phyloP scores from a whole-genome alignment of 106 monocot genomes.

The Allium cepa region DNA sequence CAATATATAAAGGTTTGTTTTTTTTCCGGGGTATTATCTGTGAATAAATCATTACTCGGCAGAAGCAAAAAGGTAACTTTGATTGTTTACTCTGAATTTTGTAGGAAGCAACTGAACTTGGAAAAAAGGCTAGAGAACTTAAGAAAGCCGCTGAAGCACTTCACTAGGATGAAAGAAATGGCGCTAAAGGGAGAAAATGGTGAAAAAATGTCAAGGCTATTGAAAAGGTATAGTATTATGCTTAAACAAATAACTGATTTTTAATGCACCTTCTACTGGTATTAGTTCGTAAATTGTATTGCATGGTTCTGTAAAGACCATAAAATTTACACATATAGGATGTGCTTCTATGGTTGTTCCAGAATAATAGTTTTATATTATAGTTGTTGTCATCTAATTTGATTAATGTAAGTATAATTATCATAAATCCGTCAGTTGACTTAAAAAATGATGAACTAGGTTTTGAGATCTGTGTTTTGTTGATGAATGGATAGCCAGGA shows the following conservation, averaged over 20 bases:
- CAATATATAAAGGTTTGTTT: too few relatives aligned
- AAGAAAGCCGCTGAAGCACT: constrained; percentile 94
- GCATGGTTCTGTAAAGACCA: neutral
- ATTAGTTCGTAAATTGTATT: neutral
- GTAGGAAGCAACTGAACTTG: too few relatives aligned
- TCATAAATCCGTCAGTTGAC: neutral
- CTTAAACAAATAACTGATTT: neutral
- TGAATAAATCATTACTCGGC: too few relatives aligned
- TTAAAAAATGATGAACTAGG: neutral
- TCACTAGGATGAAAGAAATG: constrained; percentile 84
- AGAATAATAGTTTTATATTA: neutral
- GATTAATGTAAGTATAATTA: too few relatives aligned
- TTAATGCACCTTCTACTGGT: neutral
- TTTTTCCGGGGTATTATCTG: too few relatives aligned
- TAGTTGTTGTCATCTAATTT: neutral
- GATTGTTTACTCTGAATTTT: too few relatives aligned
- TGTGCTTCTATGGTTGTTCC: neutral
- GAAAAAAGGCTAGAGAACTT: too few relatives aligned
- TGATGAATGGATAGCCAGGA: neutral
- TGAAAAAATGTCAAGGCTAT: constrained; percentile 96
- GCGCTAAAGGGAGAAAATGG: constrained; percentile 85
- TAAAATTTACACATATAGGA: neutral
- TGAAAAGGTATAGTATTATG: constrained; percentile 52
- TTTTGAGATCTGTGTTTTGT: neutral
- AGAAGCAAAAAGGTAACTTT: too few relatives aligned